Percentiles rank a stretch among this genome's conserved stretches.
These are phyloP conservation scores for Nakazawaea ernobii DNA, from an alignment of 805 yeast genomes.

Conservation along the genomic window DNA sequence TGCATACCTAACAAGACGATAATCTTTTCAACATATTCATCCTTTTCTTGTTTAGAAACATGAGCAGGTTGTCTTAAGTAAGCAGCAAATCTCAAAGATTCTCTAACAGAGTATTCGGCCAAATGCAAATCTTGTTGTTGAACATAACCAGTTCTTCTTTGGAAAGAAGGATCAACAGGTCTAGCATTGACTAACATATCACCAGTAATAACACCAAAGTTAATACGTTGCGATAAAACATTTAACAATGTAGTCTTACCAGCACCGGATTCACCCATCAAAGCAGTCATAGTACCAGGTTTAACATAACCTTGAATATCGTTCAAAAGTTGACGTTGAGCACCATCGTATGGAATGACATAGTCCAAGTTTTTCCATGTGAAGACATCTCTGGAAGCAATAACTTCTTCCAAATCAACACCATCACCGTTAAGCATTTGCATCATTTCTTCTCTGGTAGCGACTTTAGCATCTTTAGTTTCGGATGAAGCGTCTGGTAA, in stretches of 20 bases:
- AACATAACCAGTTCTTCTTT: constrained; percentile 52
- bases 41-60: constrained; percentile 37
- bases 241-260: constrained; percentile 56
- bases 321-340: constrained; percentile 48
- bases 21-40: constrained; percentile 46
- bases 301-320: constrained; percentile 79
- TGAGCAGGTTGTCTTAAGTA: constrained; percentile 37
- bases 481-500: not conserved
- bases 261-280: constrained; percentile 64
- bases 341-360: constrained; percentile 55
- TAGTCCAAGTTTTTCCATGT: constrained; percentile 76
- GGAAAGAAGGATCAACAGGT: constrained; percentile 41
- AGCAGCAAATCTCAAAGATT: constrained; percentile 48
- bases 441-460: not conserved
- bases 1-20: constrained; percentile 46
- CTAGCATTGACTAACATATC: constrained; percentile 52
- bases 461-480: not conserved
- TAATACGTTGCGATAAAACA: constrained; percentile 46
- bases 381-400: constrained; percentile 44
- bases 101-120: constrained; percentile 46
- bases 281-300: constrained; percentile 76
- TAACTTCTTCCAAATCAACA: constrained; percentile 15
- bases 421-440: constrained; percentile 3
- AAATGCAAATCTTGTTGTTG: constrained; percentile 57
- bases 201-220: constrained; percentile 53